These are phyloP conservation scores for Arabis hirsuta DNA, from an alignment of 345 rosid species.

Conservation along the genomic window DNA sequence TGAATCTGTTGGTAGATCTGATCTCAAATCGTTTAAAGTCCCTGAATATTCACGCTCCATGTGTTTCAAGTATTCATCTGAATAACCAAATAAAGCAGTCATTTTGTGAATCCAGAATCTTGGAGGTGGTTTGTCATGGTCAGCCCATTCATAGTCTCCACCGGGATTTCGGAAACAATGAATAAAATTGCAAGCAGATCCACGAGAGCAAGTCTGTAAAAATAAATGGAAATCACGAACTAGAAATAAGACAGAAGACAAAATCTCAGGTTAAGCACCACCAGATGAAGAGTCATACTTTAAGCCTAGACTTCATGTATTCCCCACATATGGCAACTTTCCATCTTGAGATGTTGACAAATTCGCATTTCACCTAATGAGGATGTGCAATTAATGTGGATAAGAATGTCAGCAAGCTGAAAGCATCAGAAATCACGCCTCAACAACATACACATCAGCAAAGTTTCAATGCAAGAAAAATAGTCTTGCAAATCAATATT, in stretches of 20 bases:
- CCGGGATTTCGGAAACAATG: conserved; percentile 98
- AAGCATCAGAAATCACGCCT: conserved; percentile 8
- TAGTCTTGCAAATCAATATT: background rate
- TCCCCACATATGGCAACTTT: conserved; percentile 98
- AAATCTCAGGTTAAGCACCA: conserved; percentile 3
- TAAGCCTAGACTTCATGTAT: conserved; percentile 79
- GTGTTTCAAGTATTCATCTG: conserved; percentile 56
- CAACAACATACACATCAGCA: background rate
- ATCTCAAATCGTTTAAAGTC: conserved; percentile 43
- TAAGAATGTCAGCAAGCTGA: conserved; percentile 25
- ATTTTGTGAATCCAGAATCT: conserved; percentile 84
- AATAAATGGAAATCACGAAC: conserved; percentile 8
- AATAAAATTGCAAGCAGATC: conserved; percentile 90
- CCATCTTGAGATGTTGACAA: conserved; percentile 85
- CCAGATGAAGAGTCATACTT: conserved; percentile 51
- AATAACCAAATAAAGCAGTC: conserved; percentile 81
- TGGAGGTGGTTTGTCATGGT: conserved; percentile 91
- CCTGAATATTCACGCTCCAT: conserved; percentile 39
- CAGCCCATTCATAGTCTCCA: conserved; percentile 99
- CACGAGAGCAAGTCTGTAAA: conserved; percentile 88
- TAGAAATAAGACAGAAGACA: conserved; percentile 24
- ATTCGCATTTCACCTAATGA: conserved; percentile 80
- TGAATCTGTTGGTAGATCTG: conserved; percentile 39
- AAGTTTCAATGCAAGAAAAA: background rate
- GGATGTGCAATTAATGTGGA: conserved; percentile 20